Evolutionary conservation across 2,329 filamentous ascomycete genomes (phyloP).

Genomic region (Zalaria sp.): DNA sequence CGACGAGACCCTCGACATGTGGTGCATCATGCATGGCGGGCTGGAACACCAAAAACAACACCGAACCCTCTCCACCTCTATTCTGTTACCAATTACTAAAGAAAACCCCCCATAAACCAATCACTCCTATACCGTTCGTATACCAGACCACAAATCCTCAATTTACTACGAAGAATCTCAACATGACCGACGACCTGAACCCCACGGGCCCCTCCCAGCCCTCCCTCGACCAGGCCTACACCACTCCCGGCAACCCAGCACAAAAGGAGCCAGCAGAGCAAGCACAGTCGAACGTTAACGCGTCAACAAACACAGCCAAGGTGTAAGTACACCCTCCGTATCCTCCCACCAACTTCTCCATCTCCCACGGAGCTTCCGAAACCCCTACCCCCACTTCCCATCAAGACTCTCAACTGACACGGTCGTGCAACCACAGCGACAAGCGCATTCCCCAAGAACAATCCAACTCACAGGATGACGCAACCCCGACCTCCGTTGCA

Average conservation of each 20-base stretch:
- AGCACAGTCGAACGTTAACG: conserved; percentile 17
- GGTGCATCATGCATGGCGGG: too few species aligned
- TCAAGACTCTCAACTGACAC: not conserved
- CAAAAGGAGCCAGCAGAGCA: conserved; percentile 26
- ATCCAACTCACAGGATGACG: conserved; percentile 19
- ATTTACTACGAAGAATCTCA: not conserved
- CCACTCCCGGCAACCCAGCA: conserved; percentile 31
- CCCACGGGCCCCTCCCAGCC: conserved; percentile 30
- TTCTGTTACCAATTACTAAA: too few species aligned
- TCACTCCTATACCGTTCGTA: too few species aligned
- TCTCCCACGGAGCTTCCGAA: too few species aligned
- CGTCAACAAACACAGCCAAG: conserved; percentile 14
- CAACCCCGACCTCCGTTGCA: conserved; percentile 22
- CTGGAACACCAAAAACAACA: too few species aligned
- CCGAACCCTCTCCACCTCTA: too few species aligned
- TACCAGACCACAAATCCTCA: too few species aligned
- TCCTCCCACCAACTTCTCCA: not conserved
- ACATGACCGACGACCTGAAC: conserved; percentile 24
- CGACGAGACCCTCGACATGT: too few species aligned
- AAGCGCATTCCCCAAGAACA: conserved; percentile 25
- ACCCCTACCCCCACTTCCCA: too few species aligned
- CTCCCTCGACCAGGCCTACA: conserved; percentile 28
- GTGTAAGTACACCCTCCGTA: conserved; percentile 2
- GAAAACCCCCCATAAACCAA: too few species aligned
- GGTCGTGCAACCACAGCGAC: conserved; percentile 14